phyloP scores from a whole-genome alignment of 176 grass and related monocot genomes.

The Eleusine indica region DNA sequence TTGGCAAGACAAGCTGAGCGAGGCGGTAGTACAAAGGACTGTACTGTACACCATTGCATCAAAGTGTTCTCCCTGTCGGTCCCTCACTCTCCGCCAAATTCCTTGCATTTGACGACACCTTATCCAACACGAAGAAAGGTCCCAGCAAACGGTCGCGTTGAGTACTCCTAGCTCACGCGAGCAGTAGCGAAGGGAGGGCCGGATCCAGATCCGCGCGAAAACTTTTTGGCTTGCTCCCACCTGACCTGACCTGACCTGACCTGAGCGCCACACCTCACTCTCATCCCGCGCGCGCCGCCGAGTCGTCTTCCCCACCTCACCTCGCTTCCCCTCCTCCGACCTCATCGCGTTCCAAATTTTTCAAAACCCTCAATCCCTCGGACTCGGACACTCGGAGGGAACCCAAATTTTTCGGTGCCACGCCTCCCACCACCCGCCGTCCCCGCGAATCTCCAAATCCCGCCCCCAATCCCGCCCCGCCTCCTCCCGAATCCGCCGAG shows the following conservation, averaged over 20 bases:
- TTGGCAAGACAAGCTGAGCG: no score
- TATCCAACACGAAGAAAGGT: neutral
- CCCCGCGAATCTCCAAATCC: slow-evolving; percentile 24
- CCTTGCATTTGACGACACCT: neutral
- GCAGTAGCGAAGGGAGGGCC: neutral
- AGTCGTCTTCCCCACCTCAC: slow-evolving; percentile 24
- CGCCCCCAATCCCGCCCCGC: neutral
- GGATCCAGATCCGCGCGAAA: slow-evolving; percentile 55
- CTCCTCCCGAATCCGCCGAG: neutral
- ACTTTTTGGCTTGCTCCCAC: neutral
- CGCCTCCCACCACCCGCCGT: neutral
- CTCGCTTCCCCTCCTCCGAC: neutral
- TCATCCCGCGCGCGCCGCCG: neutral
- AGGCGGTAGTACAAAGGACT: no score
- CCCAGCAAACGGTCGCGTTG: neutral
- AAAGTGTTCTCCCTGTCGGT: no score
- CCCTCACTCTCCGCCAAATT: no score
- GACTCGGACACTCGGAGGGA: slow-evolving; percentile 36
- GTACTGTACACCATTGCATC: neutral
- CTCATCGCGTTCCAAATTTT: slow-evolving; percentile 47
- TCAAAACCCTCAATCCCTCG: slow-evolving; percentile 49
- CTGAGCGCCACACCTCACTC: neutral
- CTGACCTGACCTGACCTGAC: slow-evolving; percentile 14
- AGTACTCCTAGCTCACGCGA: neutral
- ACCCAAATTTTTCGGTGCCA: slow-evolving; percentile 31